Percentiles rank a stretch among this genome's conserved stretches.
Conservation (phyloP, 2,329 filamentous ascomycete genomes). For the Diaporthe destruens region DNA sequence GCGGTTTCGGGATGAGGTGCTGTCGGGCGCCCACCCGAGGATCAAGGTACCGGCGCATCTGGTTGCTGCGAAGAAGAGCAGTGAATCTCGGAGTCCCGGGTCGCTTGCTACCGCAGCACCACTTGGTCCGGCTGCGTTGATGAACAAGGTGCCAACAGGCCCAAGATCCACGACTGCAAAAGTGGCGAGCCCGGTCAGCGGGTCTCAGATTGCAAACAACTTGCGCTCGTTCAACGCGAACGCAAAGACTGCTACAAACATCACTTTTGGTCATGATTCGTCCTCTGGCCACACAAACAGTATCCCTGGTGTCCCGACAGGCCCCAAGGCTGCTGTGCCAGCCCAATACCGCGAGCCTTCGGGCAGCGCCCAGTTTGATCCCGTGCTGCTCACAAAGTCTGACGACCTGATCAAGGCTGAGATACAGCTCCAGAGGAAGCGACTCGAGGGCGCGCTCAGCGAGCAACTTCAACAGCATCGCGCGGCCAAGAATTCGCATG, state of each 20-base stretch:
- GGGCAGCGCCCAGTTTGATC: constrained; percentile 78
- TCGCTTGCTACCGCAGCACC: constrained; percentile 43
- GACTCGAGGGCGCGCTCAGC: constrained; percentile 81
- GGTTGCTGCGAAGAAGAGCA: constrained; percentile 45
- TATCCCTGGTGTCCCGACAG: constrained; percentile 34
- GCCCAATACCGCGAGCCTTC: constrained; percentile 56
- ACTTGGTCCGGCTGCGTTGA: constrained; percentile 30
- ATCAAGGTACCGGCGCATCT: constrained; percentile 67
- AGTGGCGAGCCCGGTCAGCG: constrained; percentile 38
- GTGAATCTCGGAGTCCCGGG: constrained; percentile 43
- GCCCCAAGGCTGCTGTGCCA: constrained; percentile 49
- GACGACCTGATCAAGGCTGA: constrained; percentile 87
- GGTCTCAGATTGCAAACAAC: constrained; percentile 47
- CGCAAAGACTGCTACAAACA: constrained; percentile 48
- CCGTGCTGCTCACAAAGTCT: constrained; percentile 87
- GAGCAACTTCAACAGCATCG: constrained; percentile 79
- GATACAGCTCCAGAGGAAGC: constrained; percentile 81
- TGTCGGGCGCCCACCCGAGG: constrained; percentile 79
- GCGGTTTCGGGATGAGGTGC: constrained; percentile 82
- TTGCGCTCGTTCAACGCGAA: constrained; percentile 53
- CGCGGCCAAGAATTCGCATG: constrained; percentile 58
- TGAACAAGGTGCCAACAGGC: constrained; percentile 38
- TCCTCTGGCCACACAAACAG: constrained; percentile 21
- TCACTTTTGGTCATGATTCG: constrained; percentile 40
- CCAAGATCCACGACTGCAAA: constrained; percentile 38